Conservation (phyloP, 2,329 filamentous ascomycete genomes). For the Aspergillus transmontanensis region DNA sequence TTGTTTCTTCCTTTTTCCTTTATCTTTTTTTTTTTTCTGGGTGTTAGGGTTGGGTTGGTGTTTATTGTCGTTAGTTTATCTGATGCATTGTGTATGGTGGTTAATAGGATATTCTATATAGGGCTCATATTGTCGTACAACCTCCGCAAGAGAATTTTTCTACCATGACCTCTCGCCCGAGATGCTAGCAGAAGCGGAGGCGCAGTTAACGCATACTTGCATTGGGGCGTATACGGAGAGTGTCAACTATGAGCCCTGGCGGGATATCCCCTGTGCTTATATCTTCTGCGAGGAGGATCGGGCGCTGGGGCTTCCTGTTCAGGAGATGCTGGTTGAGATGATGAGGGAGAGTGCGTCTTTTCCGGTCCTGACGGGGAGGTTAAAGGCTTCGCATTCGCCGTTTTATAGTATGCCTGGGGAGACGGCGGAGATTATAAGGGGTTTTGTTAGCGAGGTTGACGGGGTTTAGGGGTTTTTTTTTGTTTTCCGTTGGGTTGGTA, state of each 20-base stretch:
- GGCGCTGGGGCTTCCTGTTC: slow-evolving; percentile 32
- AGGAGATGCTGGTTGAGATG: slow-evolving; percentile 31
- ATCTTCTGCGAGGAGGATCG: slow-evolving; percentile 41
- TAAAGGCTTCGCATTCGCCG: slow-evolving; percentile 43
- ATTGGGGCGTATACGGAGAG: slow-evolving; percentile 29
- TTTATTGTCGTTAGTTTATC: no score
- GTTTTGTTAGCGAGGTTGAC: not conserved
- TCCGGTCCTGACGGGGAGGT: slow-evolving; percentile 16
- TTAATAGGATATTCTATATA: not conserved
- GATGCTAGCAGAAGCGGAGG: slow-evolving; percentile 27
- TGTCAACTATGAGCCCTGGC: slow-evolving; percentile 35
- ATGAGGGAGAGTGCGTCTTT: not conserved
- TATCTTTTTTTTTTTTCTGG: not conserved
- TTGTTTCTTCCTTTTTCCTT: not conserved
- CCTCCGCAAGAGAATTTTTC: slow-evolving; percentile 17
- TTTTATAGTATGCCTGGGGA: slow-evolving; percentile 43
- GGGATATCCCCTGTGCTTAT: slow-evolving; percentile 38
- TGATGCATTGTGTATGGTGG: not conserved
- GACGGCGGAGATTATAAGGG: slow-evolving; percentile 29
- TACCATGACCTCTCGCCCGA: slow-evolving; percentile 34
- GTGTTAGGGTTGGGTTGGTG: no score
- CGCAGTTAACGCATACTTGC: slow-evolving; percentile 27
- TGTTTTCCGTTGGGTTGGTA: not conserved
- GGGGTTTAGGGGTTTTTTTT: not conserved
- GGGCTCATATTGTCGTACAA: slow-evolving; percentile 20